Evolutionary conservation across 2,329 filamentous ascomycete species (phyloP), one percentile per base, ranked within the genome.

Genomic region (Pochonia chlamydosporia): DNA sequence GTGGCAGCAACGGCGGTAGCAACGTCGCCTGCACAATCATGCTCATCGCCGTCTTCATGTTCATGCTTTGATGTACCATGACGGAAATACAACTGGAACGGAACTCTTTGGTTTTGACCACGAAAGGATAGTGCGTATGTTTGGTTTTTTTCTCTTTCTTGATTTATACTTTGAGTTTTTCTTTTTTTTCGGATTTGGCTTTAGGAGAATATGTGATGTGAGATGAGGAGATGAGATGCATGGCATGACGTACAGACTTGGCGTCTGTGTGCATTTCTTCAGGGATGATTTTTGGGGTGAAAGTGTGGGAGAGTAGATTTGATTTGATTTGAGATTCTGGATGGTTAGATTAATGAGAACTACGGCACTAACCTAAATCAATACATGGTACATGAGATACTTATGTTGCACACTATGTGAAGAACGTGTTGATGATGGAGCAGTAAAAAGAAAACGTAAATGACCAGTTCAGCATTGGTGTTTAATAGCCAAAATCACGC

Each of bases 1-100:
- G 58, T 5, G 52, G 52, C 21, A 53, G 54, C 47, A 65, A 57
- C 43, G 57, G 59, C 48, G 58, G 57, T 18, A 59, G 63, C 49
- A 61, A 63, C 46, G 55, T 69, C 23, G 59, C 61, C 35, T 66
- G 63, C 50, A 54, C 60, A 31, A 54, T 70, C 52, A 62, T 72
- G 62, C 53, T 70, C 44, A 49, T 67, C 31, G 63, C 62, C 11
- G 56, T 56, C 40, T 52, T 66, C 43, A 60, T 65, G 57, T 59
- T 65, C 33, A 48, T 63, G 40, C 50, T 68, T 46, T 71, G 23
- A 60, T 59, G 41, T n/a, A n/a, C 14, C n/a, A 20, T 24, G 18
- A 21, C 1, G 3, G 9, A n/a, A 25, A 25, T 25, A 31, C 9
- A 40, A 33, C 1, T 13, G 23, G 4, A 16, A n/a, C 7, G 20